These are phyloP conservation scores for Pythium monospermum DNA, from an alignment of 352 stramenopile species.

Conservation along the genomic window DNA sequence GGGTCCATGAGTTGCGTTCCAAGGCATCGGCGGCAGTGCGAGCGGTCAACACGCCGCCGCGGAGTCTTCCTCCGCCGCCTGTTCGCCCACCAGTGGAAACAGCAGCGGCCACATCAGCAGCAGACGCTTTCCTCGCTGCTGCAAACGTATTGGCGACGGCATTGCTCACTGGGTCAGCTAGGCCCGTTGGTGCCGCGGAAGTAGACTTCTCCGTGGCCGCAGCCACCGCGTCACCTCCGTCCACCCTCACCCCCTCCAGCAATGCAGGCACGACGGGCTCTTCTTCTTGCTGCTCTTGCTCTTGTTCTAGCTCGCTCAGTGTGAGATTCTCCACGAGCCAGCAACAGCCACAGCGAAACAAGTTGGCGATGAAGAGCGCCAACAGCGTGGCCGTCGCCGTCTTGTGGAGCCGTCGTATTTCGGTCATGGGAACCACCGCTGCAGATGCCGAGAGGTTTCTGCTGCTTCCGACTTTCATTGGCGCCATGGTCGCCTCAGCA, in stretches of 20 bases:
- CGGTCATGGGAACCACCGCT: background rate
- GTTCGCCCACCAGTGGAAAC: too few relatives aligned
- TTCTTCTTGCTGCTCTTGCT: background rate
- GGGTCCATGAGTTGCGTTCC: constrained; percentile 24
- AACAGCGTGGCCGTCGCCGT: constrained; percentile 30
- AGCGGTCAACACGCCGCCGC: constrained; percentile 40
- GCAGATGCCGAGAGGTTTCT: too few relatives aligned
- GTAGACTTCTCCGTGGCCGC: too few relatives aligned
- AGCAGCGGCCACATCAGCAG: background rate
- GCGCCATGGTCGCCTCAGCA: too few relatives aligned
- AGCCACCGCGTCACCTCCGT: too few relatives aligned
- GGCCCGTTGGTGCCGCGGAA: background rate
- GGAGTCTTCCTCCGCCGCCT: too few relatives aligned
- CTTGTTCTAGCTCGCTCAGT: background rate
- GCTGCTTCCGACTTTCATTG: too few relatives aligned
- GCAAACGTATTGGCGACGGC: constrained; percentile 14
- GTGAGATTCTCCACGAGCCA: constrained; percentile 51
- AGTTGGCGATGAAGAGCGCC: constrained; percentile 47
- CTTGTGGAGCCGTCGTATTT: constrained; percentile 32
- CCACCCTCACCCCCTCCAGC: too few relatives aligned
- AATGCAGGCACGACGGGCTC: background rate
- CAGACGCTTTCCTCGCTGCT: constrained; percentile 12
- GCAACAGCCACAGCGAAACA: constrained; percentile 55
- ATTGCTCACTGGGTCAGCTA: constrained; percentile 6
- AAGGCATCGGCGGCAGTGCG: constrained; percentile 41